Evolutionary conservation across 345 rosid species (phyloP).

Genomic region (Populus nigra): DNA sequence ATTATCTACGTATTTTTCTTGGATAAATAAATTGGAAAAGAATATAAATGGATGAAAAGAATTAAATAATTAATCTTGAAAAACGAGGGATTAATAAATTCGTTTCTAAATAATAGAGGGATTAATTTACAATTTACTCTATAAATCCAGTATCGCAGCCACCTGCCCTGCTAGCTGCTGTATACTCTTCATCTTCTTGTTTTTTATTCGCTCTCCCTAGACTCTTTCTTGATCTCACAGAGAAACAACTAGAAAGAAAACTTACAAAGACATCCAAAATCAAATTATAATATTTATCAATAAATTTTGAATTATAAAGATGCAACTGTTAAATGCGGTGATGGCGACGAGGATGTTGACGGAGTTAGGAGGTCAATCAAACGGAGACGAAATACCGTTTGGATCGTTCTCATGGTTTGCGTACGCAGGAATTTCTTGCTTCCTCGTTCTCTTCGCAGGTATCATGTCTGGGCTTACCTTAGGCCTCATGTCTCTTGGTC

Average conservation of each 20-base stretch:
- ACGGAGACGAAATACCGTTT: constrained; percentile 44
- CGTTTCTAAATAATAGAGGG: no score
- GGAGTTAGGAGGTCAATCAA: constrained; percentile 32
- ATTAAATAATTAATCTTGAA: no score
- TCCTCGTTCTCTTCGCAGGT: constrained; percentile 90
- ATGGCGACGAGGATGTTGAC: constrained; percentile 60
- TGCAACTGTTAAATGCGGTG: constrained; percentile 64
- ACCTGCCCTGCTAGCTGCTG: background rate
- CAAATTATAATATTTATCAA: background rate
- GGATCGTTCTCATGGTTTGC: constrained; percentile 58
- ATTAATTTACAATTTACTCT: no score
- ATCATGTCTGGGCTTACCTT: constrained; percentile 96
- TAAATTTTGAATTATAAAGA: constrained; percentile 8
- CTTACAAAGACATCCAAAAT: background rate
- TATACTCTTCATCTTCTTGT: background rate
- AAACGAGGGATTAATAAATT: no score
- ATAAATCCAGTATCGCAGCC: background rate
- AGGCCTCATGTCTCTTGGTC: constrained; percentile 98
- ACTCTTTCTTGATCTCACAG: background rate
- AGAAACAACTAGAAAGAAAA: background rate
- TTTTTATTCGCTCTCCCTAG: background rate
- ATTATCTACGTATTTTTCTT: no score
- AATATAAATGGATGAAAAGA: no score
- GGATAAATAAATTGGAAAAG: no score
- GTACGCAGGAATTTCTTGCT: constrained; percentile 72